A percentile compares a stretch with the other conserved stretches of the same genome.
phyloP scores from a whole-genome alignment of 1,139 yeast species.

The Nadsonia commutata region DNA sequence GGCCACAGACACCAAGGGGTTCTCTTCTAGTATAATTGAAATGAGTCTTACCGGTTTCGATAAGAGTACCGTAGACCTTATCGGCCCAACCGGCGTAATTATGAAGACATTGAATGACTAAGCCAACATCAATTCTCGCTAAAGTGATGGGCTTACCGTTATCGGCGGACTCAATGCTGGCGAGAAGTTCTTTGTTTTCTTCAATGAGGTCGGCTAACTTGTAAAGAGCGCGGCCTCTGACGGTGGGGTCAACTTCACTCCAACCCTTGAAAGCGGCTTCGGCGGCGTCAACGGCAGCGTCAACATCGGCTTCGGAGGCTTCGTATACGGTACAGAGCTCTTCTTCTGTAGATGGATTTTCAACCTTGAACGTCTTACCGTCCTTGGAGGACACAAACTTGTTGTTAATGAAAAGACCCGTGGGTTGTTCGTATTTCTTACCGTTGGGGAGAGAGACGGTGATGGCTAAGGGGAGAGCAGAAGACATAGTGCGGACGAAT shows the following conservation, averaged over 20 bases:
- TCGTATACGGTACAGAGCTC: constrained; percentile 38
- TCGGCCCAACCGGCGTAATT: constrained; percentile 74
- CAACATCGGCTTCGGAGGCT: constrained; percentile 43
- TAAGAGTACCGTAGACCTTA: constrained; percentile 52
- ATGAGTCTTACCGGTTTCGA: constrained; percentile 50
- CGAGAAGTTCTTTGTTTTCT: constrained; percentile 41
- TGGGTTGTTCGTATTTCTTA: constrained; percentile 43
- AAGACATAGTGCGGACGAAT: not conserved
- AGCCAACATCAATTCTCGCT: constrained; percentile 43
- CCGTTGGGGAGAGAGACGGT: constrained; percentile 51
- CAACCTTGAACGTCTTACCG: constrained; percentile 38
- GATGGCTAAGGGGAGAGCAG: constrained; percentile 12
- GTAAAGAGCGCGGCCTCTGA: constrained; percentile 41
- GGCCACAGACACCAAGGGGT: constrained; percentile 74
- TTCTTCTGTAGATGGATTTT: constrained; percentile 45
- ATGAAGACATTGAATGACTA: constrained; percentile 40
- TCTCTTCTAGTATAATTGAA: constrained; percentile 47
- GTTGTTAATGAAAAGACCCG: constrained; percentile 50
- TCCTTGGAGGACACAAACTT: constrained; percentile 37
- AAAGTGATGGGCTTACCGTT: constrained; percentile 59
- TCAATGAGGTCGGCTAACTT: constrained; percentile 56
- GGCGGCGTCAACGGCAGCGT: constrained; percentile 45
- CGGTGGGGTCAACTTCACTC: constrained; percentile 33
- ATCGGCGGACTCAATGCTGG: constrained; percentile 69
- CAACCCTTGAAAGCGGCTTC: constrained; percentile 37